Base-by-base conservation (phyloP, 768 basidiomycete genomes). In the Tricholoma hemisulphureum region DNA sequence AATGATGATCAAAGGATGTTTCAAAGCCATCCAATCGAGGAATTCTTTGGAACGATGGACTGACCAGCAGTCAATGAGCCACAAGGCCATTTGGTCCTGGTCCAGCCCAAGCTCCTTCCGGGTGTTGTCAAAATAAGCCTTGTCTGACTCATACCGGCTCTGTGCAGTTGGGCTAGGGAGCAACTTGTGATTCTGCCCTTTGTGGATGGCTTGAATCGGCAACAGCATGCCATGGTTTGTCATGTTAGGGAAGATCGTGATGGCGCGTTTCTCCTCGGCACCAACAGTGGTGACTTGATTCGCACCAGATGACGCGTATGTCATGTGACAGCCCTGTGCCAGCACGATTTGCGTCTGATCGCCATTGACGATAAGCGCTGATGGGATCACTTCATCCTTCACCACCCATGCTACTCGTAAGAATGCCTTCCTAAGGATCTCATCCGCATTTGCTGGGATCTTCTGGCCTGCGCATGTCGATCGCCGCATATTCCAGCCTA, bases 261-360 rank as follows among this genome's bases (percentile, higher is more conserved):
- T 73, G n/a, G 78, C 78, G 1, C 70, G 64, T 60, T 80, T 80
- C 56, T 79, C 77, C 1, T 77, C 76, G 8, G 55, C 34, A 1
- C 79, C 77, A 4, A 70, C 51, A 2, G 67, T 56, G 1, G 63
- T 41, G 3, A 80, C 73, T 55, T 80, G 78, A 55, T 73, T 72
- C 0, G 65, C 57, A 1, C 75, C 71, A 0, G 23, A 58, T 21
- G 60, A 21, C 1, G 59, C 65, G 57, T 65, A 80, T 3, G 77
- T 77, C 37, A 65, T 50, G 7, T 60, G 58, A 4, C 61, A 49
- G 10, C 65, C 69, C 20, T 62, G 69, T 3, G 61, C 57, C 39
- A 65, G 69, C 0, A 68, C 24, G 6, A 69, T 35, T 26, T 77
- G 71, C 2, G 72, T 75, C 52, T 79, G 77, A 61, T 80, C 75